Evolutionary conservation across 2,329 filamentous ascomycete genomes (phyloP), one percentile per base, ranked within the genome.

Genomic region (Mollisiaceae sp.): DNA sequence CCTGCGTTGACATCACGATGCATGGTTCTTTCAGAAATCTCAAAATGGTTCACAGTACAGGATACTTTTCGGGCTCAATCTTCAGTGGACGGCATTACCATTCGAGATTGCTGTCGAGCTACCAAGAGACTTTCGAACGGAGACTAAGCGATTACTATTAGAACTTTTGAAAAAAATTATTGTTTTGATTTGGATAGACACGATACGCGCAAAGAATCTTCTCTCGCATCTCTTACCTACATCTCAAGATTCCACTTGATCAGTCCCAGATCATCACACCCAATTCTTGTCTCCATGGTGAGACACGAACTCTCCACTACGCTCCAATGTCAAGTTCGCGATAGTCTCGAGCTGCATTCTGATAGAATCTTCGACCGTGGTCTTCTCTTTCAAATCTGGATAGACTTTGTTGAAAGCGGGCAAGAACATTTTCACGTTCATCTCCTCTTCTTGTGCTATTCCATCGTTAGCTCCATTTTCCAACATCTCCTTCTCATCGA

Each of bases 261-360:
- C 8, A 50, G 12, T 50, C n/a, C 8, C 2, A 22, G 20, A 14
- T 20, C n/a, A n/a, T 50, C 45, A 50, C 6, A 50, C n/a, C 45
- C 45, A 24, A 22, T 22, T 1, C 45, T 50, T 50, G n/a, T 50
- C n/a, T n/a, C 45, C 45, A 22, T 50, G 45, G 22, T 50, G 45
- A 22, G 45, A 50, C 56, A 73, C 20, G 43, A 72, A 72, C 11
- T 45, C 27, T 8, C 71, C 70, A 43, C 47, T 67, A 11, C 71
- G 27, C 18, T 67, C 69, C 47, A 70, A 60, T 8, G 56, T 69
- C 27, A 69, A 24, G 50, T 61, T 47, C 6, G 71, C 67, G 59
- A 72, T 72, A 15, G 70, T 66, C 14, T 69, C 69, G 52, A 54
- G 67, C 59, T 68, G 64, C 52, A 60, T n/a, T 18, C 32, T 14